phyloP scores from a whole-genome alignment of 2,329 filamentous ascomycete genomes.

The Shiraia sp. region DNA sequence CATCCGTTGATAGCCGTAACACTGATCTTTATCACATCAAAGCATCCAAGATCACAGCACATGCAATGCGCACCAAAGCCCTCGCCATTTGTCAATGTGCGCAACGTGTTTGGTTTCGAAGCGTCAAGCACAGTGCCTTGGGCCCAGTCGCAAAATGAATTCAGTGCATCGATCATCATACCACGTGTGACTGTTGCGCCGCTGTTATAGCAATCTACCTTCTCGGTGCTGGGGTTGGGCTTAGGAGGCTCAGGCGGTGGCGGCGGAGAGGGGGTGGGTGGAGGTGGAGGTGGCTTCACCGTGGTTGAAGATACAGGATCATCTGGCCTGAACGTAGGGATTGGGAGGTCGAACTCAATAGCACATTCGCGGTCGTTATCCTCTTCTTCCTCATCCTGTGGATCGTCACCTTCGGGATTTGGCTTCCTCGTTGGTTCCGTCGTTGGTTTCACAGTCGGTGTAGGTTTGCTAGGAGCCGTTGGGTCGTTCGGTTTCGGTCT shows the following conservation, averaged over 20 bases:
- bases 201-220: background rate
- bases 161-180: conserved; percentile 3
- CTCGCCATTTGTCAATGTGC: background rate
- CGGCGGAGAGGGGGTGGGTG: background rate
- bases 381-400: conserved; percentile 2
- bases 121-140: conserved; percentile 1
- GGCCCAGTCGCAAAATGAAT: conserved; percentile 1
- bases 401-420: conserved; percentile 1
- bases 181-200: background rate
- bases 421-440: background rate
- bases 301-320: background rate
- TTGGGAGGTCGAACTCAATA: conserved; percentile 1
- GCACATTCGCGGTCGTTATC: conserved; percentile 3
- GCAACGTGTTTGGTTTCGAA: conserved; percentile 1
- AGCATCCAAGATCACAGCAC: background rate
- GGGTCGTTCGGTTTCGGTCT: conserved; percentile 1
- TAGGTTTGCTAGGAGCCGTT: background rate
- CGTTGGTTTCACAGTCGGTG: background rate
- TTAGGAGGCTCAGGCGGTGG: background rate
- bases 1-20: conserved; percentile 1
- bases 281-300: background rate
- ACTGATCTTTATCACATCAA: background rate
- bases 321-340: conserved; percentile 1
- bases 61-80: background rate
- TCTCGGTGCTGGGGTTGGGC: conserved; percentile 1